A percentile compares a stretch with the other conserved stretches of the same genome.
Conservation (phyloP, 1,139 yeast genomes). For the Nakaseomyces nivariensis region DNA sequence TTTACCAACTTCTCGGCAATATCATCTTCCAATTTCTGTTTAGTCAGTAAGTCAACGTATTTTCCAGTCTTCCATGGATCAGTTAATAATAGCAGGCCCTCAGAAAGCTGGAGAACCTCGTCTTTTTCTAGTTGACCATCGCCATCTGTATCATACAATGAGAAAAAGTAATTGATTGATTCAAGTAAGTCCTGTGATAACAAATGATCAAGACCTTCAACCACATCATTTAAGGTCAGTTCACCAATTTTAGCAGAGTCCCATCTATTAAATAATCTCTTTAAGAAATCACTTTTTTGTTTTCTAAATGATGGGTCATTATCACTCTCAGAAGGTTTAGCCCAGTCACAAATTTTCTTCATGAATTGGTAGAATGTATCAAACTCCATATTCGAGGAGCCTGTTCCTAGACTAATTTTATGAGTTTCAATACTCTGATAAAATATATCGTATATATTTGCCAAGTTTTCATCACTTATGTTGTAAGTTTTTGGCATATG, state of each 20-base stretch:
- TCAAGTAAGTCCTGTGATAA: constrained; percentile 70
- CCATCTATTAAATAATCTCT: constrained; percentile 63
- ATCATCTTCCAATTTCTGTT: constrained; percentile 49
- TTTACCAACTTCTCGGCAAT: constrained; percentile 50
- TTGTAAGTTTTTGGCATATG: constrained; percentile 67
- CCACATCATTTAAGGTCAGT: constrained; percentile 59
- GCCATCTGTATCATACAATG: constrained; percentile 55
- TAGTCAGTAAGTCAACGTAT: constrained; percentile 50
- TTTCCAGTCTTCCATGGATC: constrained; percentile 72
- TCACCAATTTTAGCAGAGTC: constrained; percentile 46
- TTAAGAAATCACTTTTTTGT: constrained; percentile 40
- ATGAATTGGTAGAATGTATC: constrained; percentile 63
- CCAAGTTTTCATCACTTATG: constrained; percentile 47
- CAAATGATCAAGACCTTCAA: constrained; percentile 60
- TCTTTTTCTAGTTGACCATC: constrained; percentile 64
- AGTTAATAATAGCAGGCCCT: constrained; percentile 72
- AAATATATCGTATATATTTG: constrained; percentile 74
- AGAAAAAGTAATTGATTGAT: constrained; percentile 68
- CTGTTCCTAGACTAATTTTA: constrained; percentile 59
- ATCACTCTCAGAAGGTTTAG: constrained; percentile 33
- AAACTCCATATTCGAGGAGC: constrained; percentile 65
- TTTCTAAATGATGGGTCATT: constrained; percentile 30
- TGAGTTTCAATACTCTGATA: constrained; percentile 63
- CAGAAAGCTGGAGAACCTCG: constrained; percentile 74
- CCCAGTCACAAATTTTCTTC: constrained; percentile 79